These are phyloP conservation scores for Vitellaria paradoxa DNA, from an alignment of 179 eudicot species.

Conservation along the genomic window DNA sequence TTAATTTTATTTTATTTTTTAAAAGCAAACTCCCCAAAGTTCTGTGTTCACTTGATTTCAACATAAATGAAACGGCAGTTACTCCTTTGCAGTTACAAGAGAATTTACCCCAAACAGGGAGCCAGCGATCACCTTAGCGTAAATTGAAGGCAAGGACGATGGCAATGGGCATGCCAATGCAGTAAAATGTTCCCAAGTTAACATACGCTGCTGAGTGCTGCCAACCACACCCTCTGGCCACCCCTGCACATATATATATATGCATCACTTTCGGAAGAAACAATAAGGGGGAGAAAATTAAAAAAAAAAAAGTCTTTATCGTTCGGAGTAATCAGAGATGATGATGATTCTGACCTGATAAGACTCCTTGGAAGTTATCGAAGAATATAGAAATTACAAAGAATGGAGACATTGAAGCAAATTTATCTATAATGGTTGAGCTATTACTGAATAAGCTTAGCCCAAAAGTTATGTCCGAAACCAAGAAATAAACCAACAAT, in stretches of 20 bases:
- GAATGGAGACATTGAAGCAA: conserved; percentile 58
- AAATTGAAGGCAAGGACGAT: background rate
- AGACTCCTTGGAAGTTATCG: conserved; percentile 67
- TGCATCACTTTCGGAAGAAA: too few species aligned
- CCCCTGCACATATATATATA: background rate
- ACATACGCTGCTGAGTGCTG: background rate
- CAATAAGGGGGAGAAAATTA: too few species aligned
- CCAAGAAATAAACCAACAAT: conserved; percentile 38
- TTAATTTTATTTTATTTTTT: too few species aligned
- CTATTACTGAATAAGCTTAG: conserved; percentile 56
- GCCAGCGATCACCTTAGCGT: background rate
- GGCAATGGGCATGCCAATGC: conserved; percentile 3
- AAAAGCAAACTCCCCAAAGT: too few species aligned
- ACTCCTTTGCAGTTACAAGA: too few species aligned
- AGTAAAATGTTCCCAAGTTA: background rate
- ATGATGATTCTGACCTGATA: conserved; percentile 48
- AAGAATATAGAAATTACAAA: conserved; percentile 47
- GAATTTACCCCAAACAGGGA: too few species aligned
- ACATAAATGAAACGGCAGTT: too few species aligned
- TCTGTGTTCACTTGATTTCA: too few species aligned
- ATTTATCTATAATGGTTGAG: conserved; percentile 34
- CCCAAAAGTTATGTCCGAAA: conserved; percentile 65
- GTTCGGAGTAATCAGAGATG: too few species aligned
- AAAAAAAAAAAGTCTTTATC: too few species aligned
- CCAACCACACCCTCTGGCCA: background rate